A percentile compares a stretch with the other conserved stretches of the same genome.
Conservation (phyloP, 2,329 filamentous ascomycete genomes). For the Talaromyces sp. region DNA sequence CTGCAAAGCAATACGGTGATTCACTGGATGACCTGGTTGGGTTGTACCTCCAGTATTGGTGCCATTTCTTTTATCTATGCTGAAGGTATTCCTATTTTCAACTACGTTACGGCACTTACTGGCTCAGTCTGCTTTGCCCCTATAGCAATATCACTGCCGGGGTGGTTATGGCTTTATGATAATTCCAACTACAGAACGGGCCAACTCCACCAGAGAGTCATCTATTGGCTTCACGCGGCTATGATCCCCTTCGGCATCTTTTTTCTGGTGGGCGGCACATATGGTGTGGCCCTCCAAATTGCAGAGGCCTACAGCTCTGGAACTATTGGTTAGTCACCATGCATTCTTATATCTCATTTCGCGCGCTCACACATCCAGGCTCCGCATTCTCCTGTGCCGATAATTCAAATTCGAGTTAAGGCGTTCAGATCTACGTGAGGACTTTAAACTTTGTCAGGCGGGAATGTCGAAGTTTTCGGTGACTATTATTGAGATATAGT, state of each 20-base stretch:
- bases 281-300: slow-evolving; percentile 24
- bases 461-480: too few relatives aligned
- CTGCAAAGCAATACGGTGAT: slow-evolving; percentile 20
- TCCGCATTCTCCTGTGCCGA: slow-evolving; percentile 29
- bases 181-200: slow-evolving; percentile 46
- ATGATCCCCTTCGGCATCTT: slow-evolving; percentile 50
- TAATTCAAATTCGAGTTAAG: slow-evolving; percentile 24
- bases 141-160: slow-evolving; percentile 51
- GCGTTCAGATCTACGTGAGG: too few relatives aligned
- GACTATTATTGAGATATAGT: too few relatives aligned
- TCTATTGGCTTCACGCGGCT: slow-evolving; percentile 44
- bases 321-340: slow-evolving; percentile 20
- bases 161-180: slow-evolving; percentile 55
- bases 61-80: slow-evolving; percentile 53
- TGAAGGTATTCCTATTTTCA: slow-evolving; percentile 56
- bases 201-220: slow-evolving; percentile 35
- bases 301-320: slow-evolving; percentile 24
- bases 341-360: not conserved
- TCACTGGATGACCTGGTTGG: slow-evolving; percentile 29
- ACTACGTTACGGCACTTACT: slow-evolving; percentile 53
- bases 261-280: slow-evolving; percentile 49
- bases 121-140: slow-evolving; percentile 55
- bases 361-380: slow-evolving; percentile 15
- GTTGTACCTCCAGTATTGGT: too few relatives aligned
- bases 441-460: too few relatives aligned